These are phyloP conservation scores for Solanum appendiculatum DNA, from an alignment of 257 asterid species.

Conservation along the genomic window DNA sequence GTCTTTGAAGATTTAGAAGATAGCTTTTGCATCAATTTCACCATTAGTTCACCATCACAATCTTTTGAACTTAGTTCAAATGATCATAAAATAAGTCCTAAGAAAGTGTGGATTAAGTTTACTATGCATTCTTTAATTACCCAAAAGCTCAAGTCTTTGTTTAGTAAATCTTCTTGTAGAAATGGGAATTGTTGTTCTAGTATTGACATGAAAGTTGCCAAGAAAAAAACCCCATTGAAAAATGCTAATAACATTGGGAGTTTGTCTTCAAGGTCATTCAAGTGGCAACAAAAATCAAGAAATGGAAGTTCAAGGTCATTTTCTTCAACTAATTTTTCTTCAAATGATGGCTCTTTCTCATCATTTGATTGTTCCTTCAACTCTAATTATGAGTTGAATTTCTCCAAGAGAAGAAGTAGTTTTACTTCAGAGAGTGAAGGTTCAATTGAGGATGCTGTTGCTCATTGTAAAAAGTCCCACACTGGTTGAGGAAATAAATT, in stretches of 20 bases:
- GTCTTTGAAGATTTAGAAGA: background rate
- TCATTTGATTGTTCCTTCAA: slow-evolving; percentile 25
- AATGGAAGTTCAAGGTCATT: slow-evolving; percentile 1
- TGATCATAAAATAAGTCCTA: slow-evolving; percentile 4
- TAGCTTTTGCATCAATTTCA: slow-evolving; percentile 3
- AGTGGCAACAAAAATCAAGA: slow-evolving; percentile 7
- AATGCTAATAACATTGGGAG: background rate
- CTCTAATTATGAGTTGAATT: slow-evolving; percentile 16
- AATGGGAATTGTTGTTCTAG: background rate
- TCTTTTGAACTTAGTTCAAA: slow-evolving; percentile 35
- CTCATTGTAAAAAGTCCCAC: slow-evolving; percentile 55
- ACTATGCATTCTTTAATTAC: background rate
- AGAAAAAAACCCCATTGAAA: background rate
- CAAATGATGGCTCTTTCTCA: slow-evolving; percentile 22
- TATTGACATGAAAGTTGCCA: background rate
- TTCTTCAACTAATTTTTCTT: slow-evolving; percentile 22
- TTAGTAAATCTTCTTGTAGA: slow-evolving; percentile 5
- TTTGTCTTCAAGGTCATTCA: slow-evolving; percentile 2
- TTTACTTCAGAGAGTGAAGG: slow-evolving; percentile 29
- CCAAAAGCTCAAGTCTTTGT: slow-evolving; percentile 6
- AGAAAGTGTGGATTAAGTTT: slow-evolving; percentile 18
- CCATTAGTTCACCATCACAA: slow-evolving; percentile 20
- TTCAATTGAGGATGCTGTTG: slow-evolving; percentile 58
- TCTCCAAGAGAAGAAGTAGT: slow-evolving; percentile 24
- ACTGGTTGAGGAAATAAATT: background rate